phyloP scores from a whole-genome alignment of 1,139 yeast genomes.

The Keqinozyma sinolaborantium region DNA sequence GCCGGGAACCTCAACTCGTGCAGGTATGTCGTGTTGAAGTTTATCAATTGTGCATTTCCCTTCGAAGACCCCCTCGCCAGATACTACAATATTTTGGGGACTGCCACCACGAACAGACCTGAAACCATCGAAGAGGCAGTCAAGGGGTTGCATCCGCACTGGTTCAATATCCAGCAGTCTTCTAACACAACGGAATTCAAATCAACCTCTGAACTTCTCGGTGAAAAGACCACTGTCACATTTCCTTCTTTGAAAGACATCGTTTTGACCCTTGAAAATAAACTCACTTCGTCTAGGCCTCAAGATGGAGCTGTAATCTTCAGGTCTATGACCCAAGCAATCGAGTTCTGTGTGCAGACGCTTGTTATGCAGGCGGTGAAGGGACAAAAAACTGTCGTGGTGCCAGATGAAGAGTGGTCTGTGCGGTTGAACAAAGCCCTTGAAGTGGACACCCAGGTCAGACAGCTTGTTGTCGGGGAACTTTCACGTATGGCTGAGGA shows the following conservation, averaged over 20 bases:
- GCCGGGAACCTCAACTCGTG: slow-evolving; percentile 32
- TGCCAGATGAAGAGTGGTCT: slow-evolving; percentile 74
- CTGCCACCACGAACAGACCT: slow-evolving; percentile 53
- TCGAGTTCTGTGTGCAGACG: slow-evolving; percentile 49
- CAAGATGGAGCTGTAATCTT: slow-evolving; percentile 20
- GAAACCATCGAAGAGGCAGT: slow-evolving; percentile 79
- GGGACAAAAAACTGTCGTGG: slow-evolving; percentile 52
- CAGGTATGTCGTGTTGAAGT: slow-evolving; percentile 66
- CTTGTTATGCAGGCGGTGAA: slow-evolving; percentile 62
- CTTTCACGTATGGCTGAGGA: slow-evolving; percentile 14
- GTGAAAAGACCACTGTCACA: slow-evolving; percentile 25
- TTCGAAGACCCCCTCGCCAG: slow-evolving; percentile 72
- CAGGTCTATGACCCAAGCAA: slow-evolving; percentile 34
- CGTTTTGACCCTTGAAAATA: slow-evolving; percentile 23
- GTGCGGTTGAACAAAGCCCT: slow-evolving; percentile 69
- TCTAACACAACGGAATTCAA: slow-evolving; percentile 38
- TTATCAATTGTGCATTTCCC: slow-evolving; percentile 59
- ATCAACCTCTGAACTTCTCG: slow-evolving; percentile 43
- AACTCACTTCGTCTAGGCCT: slow-evolving; percentile 16
- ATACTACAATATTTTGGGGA: slow-evolving; percentile 62
- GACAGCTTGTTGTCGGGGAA: slow-evolving; percentile 28
- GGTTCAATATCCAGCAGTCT: slow-evolving; percentile 49
- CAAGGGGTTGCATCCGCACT: slow-evolving; percentile 81
- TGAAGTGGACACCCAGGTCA: slow-evolving; percentile 56
- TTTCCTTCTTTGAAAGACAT: slow-evolving; percentile 43